Conservation (phyloP, 352 stramenopile species). For the Saprolegnia parasitica region DNA sequence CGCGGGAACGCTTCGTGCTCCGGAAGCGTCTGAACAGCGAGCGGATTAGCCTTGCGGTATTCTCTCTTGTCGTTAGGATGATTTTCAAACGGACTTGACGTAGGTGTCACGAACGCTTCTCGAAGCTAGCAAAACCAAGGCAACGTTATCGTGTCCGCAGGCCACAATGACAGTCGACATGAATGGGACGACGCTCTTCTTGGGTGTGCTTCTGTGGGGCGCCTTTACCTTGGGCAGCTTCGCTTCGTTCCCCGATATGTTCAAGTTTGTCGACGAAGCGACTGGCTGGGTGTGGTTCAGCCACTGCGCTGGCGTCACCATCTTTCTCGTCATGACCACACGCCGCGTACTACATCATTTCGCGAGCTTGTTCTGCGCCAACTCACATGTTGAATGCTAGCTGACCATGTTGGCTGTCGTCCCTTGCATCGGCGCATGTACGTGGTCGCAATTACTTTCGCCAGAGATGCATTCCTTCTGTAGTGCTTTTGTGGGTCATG, state of each 20-base stretch:
- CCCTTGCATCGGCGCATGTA: constrained; percentile 45
- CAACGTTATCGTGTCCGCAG: not conserved
- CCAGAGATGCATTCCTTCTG: not conserved
- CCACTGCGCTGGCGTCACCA: constrained; percentile 67
- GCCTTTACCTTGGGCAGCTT: constrained; percentile 68
- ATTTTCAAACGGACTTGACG: not conserved
- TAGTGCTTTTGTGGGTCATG: constrained; percentile 71
- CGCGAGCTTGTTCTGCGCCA: not conserved
- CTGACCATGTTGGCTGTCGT: constrained; percentile 54
- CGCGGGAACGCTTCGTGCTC: constrained; percentile 67
- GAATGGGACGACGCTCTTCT: constrained; percentile 52
- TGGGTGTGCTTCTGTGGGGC: constrained; percentile 66
- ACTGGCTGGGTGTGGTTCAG: constrained; percentile 85
- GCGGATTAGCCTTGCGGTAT: constrained; percentile 70
- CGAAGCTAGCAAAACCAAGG: not conserved
- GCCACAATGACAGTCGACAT: constrained; percentile 31
- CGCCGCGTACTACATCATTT: constrained; percentile 38
- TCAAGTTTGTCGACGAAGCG: constrained; percentile 82
- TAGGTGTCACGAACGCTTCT: constrained; percentile 23
- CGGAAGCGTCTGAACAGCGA: constrained; percentile 60
- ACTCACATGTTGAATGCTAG: not conserved
- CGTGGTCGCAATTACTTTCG: not conserved
- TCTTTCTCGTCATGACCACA: constrained; percentile 75
- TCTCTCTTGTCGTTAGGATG: not conserved
- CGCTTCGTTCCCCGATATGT: constrained; percentile 65